A percentile compares a stretch with the other conserved stretches of the same genome.
Evolutionary conservation across 2,329 filamentous ascomycete species (phyloP).

Genomic region (Fusarium nelsonii): DNA sequence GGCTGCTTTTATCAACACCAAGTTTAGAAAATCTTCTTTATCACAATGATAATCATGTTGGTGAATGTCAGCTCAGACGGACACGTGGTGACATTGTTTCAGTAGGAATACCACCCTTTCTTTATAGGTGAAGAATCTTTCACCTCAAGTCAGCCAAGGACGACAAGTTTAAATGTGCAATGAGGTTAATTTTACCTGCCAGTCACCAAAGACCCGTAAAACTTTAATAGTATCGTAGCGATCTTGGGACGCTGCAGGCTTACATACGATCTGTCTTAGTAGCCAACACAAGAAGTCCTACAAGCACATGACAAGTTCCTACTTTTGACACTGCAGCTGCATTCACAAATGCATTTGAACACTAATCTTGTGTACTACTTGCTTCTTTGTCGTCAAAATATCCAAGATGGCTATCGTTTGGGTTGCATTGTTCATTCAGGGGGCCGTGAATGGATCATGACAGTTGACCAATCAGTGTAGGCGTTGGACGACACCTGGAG

Average conservation of each 20-base stretch:
- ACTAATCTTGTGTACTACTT: background rate
- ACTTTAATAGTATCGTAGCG: background rate
- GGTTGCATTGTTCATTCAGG: background rate
- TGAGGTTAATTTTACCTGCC: background rate
- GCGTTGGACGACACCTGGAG: constrained; percentile 47
- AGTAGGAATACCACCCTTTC: no score
- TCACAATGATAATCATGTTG: background rate
- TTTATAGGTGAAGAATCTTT: background rate
- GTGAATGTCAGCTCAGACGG: background rate
- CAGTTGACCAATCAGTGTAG: constrained; percentile 45
- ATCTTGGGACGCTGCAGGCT: background rate
- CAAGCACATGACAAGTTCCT: no score
- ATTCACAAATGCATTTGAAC: no score
- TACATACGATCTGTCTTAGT: background rate
- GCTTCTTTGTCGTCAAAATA: background rate
- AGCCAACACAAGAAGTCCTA: no score
- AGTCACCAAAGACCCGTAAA: background rate
- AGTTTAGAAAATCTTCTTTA: constrained; percentile 13
- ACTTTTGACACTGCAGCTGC: no score
- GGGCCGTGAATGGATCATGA: constrained; percentile 12
- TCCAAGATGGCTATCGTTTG: background rate
- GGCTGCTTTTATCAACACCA: constrained; percentile 18
- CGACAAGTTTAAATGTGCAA: background rate
- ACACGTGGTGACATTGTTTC: background rate
- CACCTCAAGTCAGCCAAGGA: background rate